A percentile compares a stretch with the other conserved stretches of the same genome.
Evolutionary conservation across 139 green algal genomes (phyloP).

Genomic region (Micractinium conductrix): DNA sequence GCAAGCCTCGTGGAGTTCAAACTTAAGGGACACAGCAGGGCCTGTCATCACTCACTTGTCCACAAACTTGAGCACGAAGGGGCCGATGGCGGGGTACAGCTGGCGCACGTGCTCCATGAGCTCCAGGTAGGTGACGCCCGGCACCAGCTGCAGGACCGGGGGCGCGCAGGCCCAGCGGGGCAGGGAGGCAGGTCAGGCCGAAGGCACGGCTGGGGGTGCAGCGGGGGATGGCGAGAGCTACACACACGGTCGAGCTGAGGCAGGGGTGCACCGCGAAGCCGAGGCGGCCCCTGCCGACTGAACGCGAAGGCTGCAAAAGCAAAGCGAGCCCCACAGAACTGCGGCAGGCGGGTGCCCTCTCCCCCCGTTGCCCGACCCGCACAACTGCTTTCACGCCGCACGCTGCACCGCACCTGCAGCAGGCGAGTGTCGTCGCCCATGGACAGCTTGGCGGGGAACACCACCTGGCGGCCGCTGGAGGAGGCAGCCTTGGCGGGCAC

Average conservation of each 20-base stretch:
- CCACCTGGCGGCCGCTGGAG: slow-evolving; percentile 28
- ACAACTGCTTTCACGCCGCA: background rate
- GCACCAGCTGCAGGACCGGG: slow-evolving; percentile 60
- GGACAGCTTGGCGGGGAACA: slow-evolving; percentile 66
- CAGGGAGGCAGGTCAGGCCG: no score
- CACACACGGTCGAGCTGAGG: no score
- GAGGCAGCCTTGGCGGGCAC: slow-evolving; percentile 27
- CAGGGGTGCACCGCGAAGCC: no score
- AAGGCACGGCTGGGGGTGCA: no score
- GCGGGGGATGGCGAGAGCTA: no score
- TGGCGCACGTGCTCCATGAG: slow-evolving; percentile 67
- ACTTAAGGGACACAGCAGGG: no score
- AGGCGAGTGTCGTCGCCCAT: slow-evolving; percentile 77
- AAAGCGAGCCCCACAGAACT: no score
- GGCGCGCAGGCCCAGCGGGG: no score
- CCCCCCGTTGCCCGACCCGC: background rate
- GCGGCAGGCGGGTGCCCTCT: no score
- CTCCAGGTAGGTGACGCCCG: slow-evolving; percentile 73
- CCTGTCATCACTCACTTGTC: slow-evolving; percentile 55
- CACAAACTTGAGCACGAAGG: slow-evolving; percentile 60
- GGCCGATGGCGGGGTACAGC: slow-evolving; percentile 77
- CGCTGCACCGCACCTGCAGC: slow-evolving; percentile 40
- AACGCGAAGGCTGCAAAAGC: no score
- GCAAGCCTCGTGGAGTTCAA: no score
- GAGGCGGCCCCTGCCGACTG: no score